Conservation (phyloP, 257 asterid genomes). For the Solanum corneliomulleri region DNA sequence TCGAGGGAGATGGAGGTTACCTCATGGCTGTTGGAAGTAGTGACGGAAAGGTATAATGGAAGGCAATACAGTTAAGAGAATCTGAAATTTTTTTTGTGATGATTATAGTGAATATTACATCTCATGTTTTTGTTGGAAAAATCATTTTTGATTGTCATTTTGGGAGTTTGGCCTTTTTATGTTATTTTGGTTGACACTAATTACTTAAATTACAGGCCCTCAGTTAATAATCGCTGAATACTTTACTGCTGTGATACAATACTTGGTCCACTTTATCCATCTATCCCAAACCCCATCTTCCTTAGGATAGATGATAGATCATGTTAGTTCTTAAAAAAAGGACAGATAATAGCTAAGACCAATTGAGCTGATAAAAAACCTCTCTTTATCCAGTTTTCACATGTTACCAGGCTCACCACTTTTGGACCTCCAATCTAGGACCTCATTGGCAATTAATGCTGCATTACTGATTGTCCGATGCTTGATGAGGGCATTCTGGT, state of each 20-base stretch:
- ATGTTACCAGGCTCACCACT: not conserved
- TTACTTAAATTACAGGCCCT: not conserved
- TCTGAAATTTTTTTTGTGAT: not conserved
- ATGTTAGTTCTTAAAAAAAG: not conserved
- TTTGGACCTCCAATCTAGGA: not conserved
- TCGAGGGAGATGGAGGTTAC: slow-evolving; percentile 68
- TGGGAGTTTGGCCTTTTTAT: not conserved
- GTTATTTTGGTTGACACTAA: not conserved
- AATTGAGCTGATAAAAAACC: not conserved
- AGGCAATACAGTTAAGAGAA: not conserved
- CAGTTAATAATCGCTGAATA: not conserved
- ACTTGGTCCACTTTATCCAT: not conserved
- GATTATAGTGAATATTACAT: not conserved
- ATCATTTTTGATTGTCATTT: not conserved
- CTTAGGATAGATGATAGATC: not conserved
- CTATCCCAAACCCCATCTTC: not conserved
- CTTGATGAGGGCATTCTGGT: not conserved
- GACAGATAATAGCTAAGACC: not conserved
- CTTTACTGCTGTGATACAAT: not conserved
- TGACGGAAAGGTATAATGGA: slow-evolving; percentile 67
- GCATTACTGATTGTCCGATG: not conserved
- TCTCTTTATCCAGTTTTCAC: not conserved
- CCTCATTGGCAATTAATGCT: not conserved
- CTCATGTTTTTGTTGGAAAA: not conserved
- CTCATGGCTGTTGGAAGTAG: slow-evolving; percentile 92